Base-by-base conservation (phyloP, 106 monocot genomes). In the Dendrobium chrysotoxum region DNA sequence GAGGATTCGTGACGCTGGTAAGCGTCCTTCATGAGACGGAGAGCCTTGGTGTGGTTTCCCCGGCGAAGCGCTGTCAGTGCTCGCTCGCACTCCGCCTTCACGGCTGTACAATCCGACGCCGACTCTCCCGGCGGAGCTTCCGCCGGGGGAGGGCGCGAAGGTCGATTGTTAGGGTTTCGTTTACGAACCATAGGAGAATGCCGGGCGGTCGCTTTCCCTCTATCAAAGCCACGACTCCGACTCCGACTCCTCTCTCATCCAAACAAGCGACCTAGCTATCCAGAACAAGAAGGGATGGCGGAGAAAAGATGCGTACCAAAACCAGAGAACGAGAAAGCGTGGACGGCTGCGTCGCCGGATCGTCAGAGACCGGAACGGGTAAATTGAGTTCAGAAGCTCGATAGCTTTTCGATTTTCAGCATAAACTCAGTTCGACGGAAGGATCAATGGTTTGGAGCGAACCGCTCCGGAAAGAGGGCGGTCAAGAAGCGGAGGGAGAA, bases 1-100 rank as follows among this genome's bases (percentile, higher is more conserved):
- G 87, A 86, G 0, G 85, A 82, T 26, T 71, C 64, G 76, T 91
- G 80, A 71, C 64, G 73, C 1, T 58, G 80, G 41, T 70, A 65
- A 2, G 89, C 89, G 7, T 94, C 97, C 80, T 90, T 90, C 94
- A 94, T 90, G 53, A 97, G 53, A 5, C 92, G 81, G 4, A 91
- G 80, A 38, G 94, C 87, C 55, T 87, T 90, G 70, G 81, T 86
- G 82, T 90, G 94, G 77, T 89, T 94, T 26, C 97, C 94, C 4
- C 90, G 90, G 18, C 92, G 88, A 79, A 97, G 88, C 30, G 94
- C 83, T 7, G 77, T 82, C n/a, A 94, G 80, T 18, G 96, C 93
- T n/a, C 75, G 47, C 64, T 96, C 91, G 84, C 90, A 91, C 86
- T 92, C 93, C 53, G 82, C 81, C 86, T 90, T 92, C 72, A 93